These are phyloP conservation scores for Puya raimondii DNA, from an alignment of 176 grass and related monocot species.

Conservation along the genomic window DNA sequence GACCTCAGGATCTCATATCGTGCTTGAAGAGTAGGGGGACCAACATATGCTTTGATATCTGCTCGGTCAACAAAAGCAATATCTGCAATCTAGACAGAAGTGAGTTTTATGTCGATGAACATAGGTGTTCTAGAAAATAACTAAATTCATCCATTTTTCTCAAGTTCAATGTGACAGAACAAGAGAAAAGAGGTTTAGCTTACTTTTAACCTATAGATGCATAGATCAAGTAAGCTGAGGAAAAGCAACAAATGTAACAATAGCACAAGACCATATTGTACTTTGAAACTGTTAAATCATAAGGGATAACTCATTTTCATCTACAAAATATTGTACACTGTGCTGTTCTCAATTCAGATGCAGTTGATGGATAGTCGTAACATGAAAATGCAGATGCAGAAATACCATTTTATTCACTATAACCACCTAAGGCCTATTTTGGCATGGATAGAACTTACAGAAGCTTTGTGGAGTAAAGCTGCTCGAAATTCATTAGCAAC, in stretches of 20 bases:
- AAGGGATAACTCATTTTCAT: background rate
- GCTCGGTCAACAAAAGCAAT: conserved; percentile 96
- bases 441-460: too few relatives aligned
- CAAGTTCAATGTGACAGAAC: background rate
- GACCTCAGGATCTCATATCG: conserved; percentile 95
- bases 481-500: too few relatives aligned
- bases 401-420: too few relatives aligned
- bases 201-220: too few relatives aligned
- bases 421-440: too few relatives aligned
- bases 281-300: background rate
- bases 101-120: conserved; percentile 10
- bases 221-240: too few relatives aligned
- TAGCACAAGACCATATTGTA: too few relatives aligned
- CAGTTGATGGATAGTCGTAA: too few relatives aligned
- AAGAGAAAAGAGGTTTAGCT: background rate
- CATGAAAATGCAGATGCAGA: too few relatives aligned
- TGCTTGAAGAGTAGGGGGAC: conserved; percentile 78
- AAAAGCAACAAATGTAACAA: too few relatives aligned
- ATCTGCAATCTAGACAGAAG: conserved; percentile 50
- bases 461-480: too few relatives aligned
- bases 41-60: conserved; percentile 98
- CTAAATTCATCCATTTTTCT: background rate
- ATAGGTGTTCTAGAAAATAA: background rate
- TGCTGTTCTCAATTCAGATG: too few relatives aligned
- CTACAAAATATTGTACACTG: background rate